Base-by-base conservation (phyloP, 352 stramenopile genomes). In the Blastocystis sp. region DNA sequence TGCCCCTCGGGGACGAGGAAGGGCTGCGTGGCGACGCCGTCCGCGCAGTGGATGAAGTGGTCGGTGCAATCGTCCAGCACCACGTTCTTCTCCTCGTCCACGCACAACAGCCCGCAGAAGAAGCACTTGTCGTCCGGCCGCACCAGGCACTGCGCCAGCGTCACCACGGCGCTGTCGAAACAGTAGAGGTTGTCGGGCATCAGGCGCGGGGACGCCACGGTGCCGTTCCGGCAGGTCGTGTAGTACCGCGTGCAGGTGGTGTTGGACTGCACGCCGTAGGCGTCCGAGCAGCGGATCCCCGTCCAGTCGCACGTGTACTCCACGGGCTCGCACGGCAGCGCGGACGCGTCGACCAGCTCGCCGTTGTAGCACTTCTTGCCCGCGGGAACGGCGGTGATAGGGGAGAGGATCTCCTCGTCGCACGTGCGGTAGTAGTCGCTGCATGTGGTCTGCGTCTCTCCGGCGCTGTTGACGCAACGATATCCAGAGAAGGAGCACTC, bases 11-110 rank as follows among this genome's bases (percentile, higher is more conserved):
- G 59, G 34, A 71, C 62, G 28, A 23, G 28, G 38, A 41, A 84
- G 59, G 74, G 41, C n/a, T 56, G 14, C n/a, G 43, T 84, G 19
- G n/a, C 45, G 21, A 71, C 38, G 19, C 74, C 74, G n/a, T 84
- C 43, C 14, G 34, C 74, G 38, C 74, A 84, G 28, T 52, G 62
- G 19, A 84, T 59, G 62, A 71, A 84, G 21, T 74, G 28, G 21
- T 84, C 74, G 3, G 74, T 84, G 38, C 74, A 84, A 21, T 62
- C 59, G 38, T 84, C 41, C n/a, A 84, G 40, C 1, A 84, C 74
- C n/a, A 40, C 10, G 5, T 71, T 56, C 3, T 45, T 2, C 1
- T 78, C n/a, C 19, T 19, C 43, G 19, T 67, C 48, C 4, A 71
- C 41, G 48, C 74, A 84, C 5, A 67, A 1, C 28, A 84, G 14